Base-by-base conservation (phyloP, 139 green algal species). In the Tetradesmus obliquus region DNA sequence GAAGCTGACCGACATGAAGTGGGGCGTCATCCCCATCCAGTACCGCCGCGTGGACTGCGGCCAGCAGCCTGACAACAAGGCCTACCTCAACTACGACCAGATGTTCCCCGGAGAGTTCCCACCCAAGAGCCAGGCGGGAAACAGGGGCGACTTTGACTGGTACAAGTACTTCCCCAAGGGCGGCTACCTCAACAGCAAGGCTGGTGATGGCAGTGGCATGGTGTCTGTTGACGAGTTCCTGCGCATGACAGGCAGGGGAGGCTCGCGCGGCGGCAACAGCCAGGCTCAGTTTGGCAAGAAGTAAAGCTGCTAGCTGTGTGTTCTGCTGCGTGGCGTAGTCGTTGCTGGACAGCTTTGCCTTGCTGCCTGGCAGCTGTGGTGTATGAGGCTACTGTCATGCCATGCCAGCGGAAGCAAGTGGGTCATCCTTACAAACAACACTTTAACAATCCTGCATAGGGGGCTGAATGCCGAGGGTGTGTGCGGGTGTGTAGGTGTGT, bases 1-100 rank as follows among this genome's bases (percentile, higher is more conserved):
- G 87, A 86, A 91, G 88, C 55, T 91, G 55, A 86, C 88, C 69
- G 88, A 91, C 88, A 91, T 87, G 88, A 91, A 91, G 88, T 87
- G 76, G 76, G 88, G 88, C 62, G 88, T 91, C 76, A 91, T 91
- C 79, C 88, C 88, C 55, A 86, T 91, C 55, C 15, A 91, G 66
- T 91, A 91, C 72, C 55, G 87, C 54, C 54, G 55, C 10, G 87
- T 91, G 3, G 87, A 91, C 72, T 91, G 87, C 53, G 71, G 72
- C 22, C 32, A 91, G 57, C 53, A 85, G 55, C 87, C 87, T 1
- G 7, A 24, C 54, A 91, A 91, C 53, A 85, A 91, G 55, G 87
- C 87, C 55, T 17, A 19, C 66, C 66, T 76, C 15, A 24, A 76
- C 66, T 76, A 76, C 66, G 17, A 24, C 66, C 66, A 76, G 66